Base-by-base conservation (phyloP, 1,284 basidiomycete species). In the Farysia itapuensis region DNA sequence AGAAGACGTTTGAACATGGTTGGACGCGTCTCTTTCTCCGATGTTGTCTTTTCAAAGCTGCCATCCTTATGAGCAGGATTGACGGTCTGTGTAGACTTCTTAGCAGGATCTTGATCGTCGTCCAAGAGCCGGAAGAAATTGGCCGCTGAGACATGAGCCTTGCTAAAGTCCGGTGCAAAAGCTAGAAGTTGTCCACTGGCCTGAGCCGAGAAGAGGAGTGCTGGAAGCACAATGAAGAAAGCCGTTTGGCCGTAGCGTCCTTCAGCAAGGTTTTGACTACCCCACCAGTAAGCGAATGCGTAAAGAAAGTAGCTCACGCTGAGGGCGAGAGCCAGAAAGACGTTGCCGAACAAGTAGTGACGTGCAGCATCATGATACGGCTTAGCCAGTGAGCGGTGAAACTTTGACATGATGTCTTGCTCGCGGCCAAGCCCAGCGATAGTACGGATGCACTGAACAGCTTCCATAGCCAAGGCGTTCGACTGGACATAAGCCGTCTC, bases 211-310 rank as follows among this genome's bases (percentile, higher is more conserved):
- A 71, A 71, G 29, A 71, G 41, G 40, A 71, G 42, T 8, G 68
- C 68, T 0, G 66, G 68, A 5, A 71, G 29, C 9, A 71, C 68
- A n/a, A 65, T 66, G 33, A 71, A 71, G 42, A 71, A 71, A 11
- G 67, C 66, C 28, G 65, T 64, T 35, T 66, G 66, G 4, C 49
- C 43, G 32, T 63, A 67, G 13, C 59, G 44, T 4, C 48, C 60
- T 16, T 67, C 57, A 1, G 66, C 66, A n/a, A 71, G 59, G 24
- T 67, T 67, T 21, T 57, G 50, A 16, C 64, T 67, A 19, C 69
- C 69, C 66, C 66, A 71, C 64, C 64, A 71, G 35, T 71, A 71
- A 22, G 69, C 69, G 36, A 69, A 71, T 8, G 60, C 66, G 31
- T 71, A 66, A 35, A 70, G 60, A 43, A 70, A 70, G 53, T 70